Evolutionary conservation across 2,329 filamentous ascomycete species (phyloP).

Genomic region (Fusarium sp.): DNA sequence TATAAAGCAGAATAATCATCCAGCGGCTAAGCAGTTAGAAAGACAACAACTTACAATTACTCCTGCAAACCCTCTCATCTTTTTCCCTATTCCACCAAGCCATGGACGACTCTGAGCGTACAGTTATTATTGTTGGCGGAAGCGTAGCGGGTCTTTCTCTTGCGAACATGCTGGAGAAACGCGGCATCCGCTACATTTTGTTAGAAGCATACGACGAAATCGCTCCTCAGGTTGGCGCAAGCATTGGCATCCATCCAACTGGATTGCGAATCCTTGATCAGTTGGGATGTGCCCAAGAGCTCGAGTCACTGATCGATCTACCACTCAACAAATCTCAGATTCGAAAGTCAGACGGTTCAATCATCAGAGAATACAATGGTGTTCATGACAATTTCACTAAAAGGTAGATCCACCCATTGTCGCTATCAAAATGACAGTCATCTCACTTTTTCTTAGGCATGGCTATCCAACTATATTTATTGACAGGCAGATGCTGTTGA

Average conservation of each 20-base stretch:
- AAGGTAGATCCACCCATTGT: not conserved
- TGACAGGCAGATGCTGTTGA: conserved; percentile 50
- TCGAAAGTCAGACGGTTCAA: not conserved
- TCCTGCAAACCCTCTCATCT: too few relatives aligned
- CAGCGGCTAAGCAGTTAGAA: too few relatives aligned
- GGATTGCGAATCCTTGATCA: conserved; percentile 62
- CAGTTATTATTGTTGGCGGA: conserved; percentile 17
- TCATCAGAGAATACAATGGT: not conserved
- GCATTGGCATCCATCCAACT: conserved; percentile 57
- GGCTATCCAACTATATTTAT: conserved; percentile 50
- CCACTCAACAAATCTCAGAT: not conserved
- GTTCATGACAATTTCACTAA: rapidly evolving
- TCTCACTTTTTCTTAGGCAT: conserved; percentile 16
- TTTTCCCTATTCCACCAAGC: too few relatives aligned
- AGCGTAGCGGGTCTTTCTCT: conserved; percentile 22
- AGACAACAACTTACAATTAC: too few relatives aligned
- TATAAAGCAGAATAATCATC: too few relatives aligned
- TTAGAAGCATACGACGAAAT: conserved; percentile 57
- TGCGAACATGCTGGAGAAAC: conserved; percentile 18
- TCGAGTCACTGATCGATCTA: not conserved
- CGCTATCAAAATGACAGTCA: rapidly evolving
- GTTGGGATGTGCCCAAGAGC: not conserved
- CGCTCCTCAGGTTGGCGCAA: conserved; percentile 59
- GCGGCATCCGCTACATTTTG: conserved; percentile 58
- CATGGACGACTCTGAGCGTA: not conserved